phyloP scores from a whole-genome alignment of 139 green algal genomes.

The Chlorella sp. region DNA sequence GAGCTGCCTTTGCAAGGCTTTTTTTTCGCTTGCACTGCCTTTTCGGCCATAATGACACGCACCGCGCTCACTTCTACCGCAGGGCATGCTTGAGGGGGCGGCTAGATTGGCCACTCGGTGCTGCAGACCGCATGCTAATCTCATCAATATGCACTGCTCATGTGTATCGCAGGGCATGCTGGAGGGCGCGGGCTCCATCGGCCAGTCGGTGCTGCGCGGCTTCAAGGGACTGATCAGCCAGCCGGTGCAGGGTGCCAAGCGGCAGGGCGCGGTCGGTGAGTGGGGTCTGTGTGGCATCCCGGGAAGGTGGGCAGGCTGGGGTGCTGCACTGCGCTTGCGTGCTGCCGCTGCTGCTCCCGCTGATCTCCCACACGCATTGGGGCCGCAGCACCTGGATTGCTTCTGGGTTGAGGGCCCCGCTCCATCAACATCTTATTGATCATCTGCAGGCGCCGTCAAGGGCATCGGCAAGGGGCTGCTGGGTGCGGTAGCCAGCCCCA shows the following conservation, averaged over 20 bases:
- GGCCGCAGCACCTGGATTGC: too few species aligned
- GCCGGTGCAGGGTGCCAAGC: constrained; percentile 80
- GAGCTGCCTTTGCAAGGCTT: not conserved
- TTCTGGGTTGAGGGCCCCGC: too few species aligned
- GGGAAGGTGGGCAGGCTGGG: not conserved
- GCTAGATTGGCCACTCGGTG: too few species aligned
- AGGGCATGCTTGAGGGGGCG: too few species aligned
- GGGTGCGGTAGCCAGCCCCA: constrained; percentile 74
- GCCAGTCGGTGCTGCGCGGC: constrained; percentile 70
- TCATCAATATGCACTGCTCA: too few species aligned
- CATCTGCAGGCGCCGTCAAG: constrained; percentile 43
- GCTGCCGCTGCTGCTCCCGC: not conserved
- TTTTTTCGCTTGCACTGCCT: not conserved
- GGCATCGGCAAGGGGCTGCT: constrained; percentile 82
- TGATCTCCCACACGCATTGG: too few species aligned
- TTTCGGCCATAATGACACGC: not conserved
- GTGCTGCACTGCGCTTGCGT: not conserved
- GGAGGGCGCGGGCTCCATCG: constrained; percentile 78
- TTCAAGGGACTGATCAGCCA: constrained; percentile 84
- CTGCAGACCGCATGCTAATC: too few species aligned
- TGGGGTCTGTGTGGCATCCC: not conserved
- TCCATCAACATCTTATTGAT: not conserved
- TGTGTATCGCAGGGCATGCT: constrained; percentile 56
- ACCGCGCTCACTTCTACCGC: too few species aligned
- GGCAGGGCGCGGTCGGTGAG: constrained; percentile 68